Percentiles rank a stretch among this genome's conserved stretches.
phyloP scores from a whole-genome alignment of 805 yeast genomes.

The Suhomyces sp. region DNA sequence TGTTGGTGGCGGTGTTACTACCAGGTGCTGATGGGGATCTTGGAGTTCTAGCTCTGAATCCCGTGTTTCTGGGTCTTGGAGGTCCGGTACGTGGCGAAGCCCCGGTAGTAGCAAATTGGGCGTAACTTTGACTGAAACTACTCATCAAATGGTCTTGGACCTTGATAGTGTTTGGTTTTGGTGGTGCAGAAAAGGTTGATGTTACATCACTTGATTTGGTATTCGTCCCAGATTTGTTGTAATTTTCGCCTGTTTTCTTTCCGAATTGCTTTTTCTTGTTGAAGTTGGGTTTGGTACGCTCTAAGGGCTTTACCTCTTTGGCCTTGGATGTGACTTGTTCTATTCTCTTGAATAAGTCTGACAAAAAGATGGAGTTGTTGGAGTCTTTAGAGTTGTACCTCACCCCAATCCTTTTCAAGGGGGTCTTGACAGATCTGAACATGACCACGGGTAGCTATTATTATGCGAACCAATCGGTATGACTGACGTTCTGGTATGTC shows the following conservation, averaged over 20 bases:
- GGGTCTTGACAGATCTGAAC: slow-evolving; percentile 3
- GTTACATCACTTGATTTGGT: no score
- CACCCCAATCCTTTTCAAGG: slow-evolving; percentile 6
- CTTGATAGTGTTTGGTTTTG: slow-evolving; percentile 5
- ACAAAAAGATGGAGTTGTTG: slow-evolving; percentile 22
- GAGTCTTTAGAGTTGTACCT: slow-evolving; percentile 10
- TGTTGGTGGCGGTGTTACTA: slow-evolving; percentile 1
- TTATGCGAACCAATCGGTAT: no score
- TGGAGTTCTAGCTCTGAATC: slow-evolving; percentile 2
- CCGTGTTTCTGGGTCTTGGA: slow-evolving; percentile 3
- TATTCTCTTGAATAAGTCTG: slow-evolving; percentile 38
- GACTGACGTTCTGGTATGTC: neutral
- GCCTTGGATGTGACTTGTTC: slow-evolving; percentile 27
- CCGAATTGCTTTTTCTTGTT: slow-evolving; percentile 2
- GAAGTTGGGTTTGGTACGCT: slow-evolving; percentile 2
- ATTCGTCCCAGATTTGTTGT: no score
- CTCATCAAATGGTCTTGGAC: slow-evolving; percentile 14
- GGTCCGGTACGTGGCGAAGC: slow-evolving; percentile 3
- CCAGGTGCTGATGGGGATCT: neutral
- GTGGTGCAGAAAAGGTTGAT: neutral
- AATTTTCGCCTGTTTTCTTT: neutral
- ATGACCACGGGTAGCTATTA: no score
- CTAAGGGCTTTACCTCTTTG: slow-evolving; percentile 9
- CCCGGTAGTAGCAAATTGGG: slow-evolving; percentile 4
- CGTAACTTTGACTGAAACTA: slow-evolving; percentile 7